phyloP scores from a whole-genome alignment of 306 rosid species.

The Vigna hirtella region DNA sequence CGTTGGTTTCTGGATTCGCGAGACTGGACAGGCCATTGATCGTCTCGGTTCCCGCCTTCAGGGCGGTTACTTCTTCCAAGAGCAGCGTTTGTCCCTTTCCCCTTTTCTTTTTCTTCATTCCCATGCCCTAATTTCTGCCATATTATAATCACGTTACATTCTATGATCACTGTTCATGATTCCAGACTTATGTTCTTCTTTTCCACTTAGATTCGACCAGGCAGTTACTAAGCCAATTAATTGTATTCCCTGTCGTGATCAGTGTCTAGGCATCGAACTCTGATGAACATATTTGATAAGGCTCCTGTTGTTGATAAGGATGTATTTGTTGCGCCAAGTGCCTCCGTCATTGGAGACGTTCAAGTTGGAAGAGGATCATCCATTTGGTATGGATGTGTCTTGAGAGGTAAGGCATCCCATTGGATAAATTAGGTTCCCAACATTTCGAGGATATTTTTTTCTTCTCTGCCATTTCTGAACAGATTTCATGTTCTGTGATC shows the following conservation, averaged over 20 bases:
- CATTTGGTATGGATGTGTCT: conserved; percentile 94
- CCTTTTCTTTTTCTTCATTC: not conserved
- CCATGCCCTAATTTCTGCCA: not conserved
- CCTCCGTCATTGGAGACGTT: conserved; percentile 87
- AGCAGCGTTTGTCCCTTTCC: conserved; percentile 62
- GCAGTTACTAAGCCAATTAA: not conserved
- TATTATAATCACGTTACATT: not conserved
- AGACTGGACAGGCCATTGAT: conserved; percentile 87
- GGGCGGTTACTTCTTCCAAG: conserved; percentile 75
- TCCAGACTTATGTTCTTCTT: not conserved
- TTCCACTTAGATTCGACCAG: not conserved
- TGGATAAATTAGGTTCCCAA: not conserved
- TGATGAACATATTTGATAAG: conserved; percentile 91
- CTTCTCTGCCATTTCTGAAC: conserved; percentile 12
- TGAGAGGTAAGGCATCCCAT: conserved; percentile 73
- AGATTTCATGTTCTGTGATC: not conserved
- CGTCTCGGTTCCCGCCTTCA: conserved; percentile 87
- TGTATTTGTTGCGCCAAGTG: conserved; percentile 93
- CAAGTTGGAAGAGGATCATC: conserved; percentile 84
- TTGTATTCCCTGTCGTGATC: conserved; percentile 14
- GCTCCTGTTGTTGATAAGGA: conserved; percentile 85
- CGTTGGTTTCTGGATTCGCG: conserved; percentile 84
- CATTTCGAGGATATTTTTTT: not conserved
- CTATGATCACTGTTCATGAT: not conserved
- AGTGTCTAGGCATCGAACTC: conserved; percentile 96